Base-by-base conservation (phyloP, 129 eudicot species). In the Saposhnikovia divaricata region DNA sequence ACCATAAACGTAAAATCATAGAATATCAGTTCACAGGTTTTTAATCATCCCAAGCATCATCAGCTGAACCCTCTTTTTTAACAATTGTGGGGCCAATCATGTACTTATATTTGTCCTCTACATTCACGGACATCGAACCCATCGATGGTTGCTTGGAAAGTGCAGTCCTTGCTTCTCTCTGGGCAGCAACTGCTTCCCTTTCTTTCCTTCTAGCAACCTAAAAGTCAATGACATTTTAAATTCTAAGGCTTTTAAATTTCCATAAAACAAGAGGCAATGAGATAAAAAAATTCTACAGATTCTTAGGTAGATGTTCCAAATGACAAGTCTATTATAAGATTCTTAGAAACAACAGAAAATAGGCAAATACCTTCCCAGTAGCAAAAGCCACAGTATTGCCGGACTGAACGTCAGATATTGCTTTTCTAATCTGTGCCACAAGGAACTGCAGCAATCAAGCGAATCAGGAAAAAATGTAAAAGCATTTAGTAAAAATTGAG, bases 21-120 rank as follows among this genome's bases (percentile, higher is more conserved):
- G 10, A 4, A 44, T 47, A 73, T 9, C 16, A 38, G 1, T 43
- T 12, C 31, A 40, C 13, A 21, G 42, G 0, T 72, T 73, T 11
- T 44, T 79, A 92, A 83, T 90, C 91, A 48, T 92, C 97, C 97
- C 97, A 92, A 47, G 97, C 97, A 81, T 84, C 95, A 83, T 92
- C 97, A 42, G 97, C 97, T 23, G 97, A 75, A 53, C 95, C 97
- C 77, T 92, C 97, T 79, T 81, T 88, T 84, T 82, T 90, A 44
- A 80, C 68, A 78, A 80, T 87, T 37, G 89, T 79, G 51, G 97
- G 89, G 47, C 85, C 81, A 80, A 92, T 85, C 97, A 92, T 92
- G 90, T 92, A 90, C 89, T 87, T 85, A 74, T 92, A 92, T 81
- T 90, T 92, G 89, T 92, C 95, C 76, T 92, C 95, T 40, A 92